Evolutionary conservation across 2,329 filamentous ascomycete genomes (phyloP).

Genomic region (Leptosphaerulina australis): DNA sequence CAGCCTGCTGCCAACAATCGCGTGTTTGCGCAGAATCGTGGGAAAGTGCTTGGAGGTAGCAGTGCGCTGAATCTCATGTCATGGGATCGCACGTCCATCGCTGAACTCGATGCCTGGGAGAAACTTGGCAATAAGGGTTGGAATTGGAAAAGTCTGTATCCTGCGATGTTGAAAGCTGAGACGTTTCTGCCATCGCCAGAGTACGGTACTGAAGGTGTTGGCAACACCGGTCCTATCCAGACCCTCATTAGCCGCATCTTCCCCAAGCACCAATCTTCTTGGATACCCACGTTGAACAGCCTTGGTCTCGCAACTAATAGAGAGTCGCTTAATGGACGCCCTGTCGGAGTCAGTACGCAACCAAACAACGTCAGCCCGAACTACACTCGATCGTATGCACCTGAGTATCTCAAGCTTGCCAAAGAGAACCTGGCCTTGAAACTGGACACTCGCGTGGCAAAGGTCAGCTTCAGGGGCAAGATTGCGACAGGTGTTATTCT

Average conservation of each 20-base stretch:
- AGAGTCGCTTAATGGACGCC: constrained; percentile 58
- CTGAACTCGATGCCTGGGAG: constrained; percentile 45
- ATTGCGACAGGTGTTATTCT: constrained; percentile 43
- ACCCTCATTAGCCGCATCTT: constrained; percentile 52
- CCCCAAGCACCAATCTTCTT: constrained; percentile 52
- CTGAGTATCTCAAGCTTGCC: constrained; percentile 53
- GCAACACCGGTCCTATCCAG: constrained; percentile 40
- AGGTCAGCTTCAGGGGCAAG: constrained; percentile 45
- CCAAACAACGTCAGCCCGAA: constrained; percentile 57
- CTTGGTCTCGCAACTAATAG: constrained; percentile 52
- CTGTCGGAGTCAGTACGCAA: constrained; percentile 58
- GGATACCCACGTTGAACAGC: constrained; percentile 55
- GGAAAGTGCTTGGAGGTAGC: constrained; percentile 57
- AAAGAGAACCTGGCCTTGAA: constrained; percentile 53
- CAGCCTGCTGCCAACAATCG: constrained; percentile 52
- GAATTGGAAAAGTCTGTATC: constrained; percentile 41
- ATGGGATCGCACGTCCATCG: constrained; percentile 39
- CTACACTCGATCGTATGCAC: constrained; percentile 58
- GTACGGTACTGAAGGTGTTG: constrained; percentile 39
- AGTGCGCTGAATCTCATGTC: constrained; percentile 53
- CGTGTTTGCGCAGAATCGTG: constrained; percentile 52
- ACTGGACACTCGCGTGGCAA: constrained; percentile 47
- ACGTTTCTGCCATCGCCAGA: constrained; percentile 35
- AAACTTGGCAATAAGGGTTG: constrained; percentile 40
- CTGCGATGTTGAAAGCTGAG: constrained; percentile 44